A percentile compares a stretch with the other conserved stretches of the same genome.
phyloP scores from a whole-genome alignment of 345 rosid genomes.

The Linum trigynum region DNA sequence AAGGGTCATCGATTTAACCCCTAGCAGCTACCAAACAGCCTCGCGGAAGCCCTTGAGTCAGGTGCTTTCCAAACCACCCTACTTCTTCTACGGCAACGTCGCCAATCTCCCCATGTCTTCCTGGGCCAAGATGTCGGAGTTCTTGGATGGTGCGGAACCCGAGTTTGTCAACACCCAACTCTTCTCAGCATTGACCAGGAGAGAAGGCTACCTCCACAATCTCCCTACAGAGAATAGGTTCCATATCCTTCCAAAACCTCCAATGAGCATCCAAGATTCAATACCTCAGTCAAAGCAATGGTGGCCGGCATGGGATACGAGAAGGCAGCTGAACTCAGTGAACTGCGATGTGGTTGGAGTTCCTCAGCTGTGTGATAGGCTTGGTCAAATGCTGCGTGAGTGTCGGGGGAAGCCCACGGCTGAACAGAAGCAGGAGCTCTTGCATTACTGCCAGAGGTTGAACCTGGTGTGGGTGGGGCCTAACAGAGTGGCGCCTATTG shows the following conservation, averaged over 20 bases:
- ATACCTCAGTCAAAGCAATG: constrained; percentile 58
- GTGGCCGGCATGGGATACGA: constrained; percentile 96
- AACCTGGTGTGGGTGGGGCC: constrained; percentile 77
- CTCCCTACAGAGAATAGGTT: constrained; percentile 57
- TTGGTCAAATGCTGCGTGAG: constrained; percentile 37
- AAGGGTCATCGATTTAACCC: constrained; percentile 17
- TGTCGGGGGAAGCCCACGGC: constrained; percentile 43
- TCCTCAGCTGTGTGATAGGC: constrained; percentile 48
- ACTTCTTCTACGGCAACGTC: constrained; percentile 67
- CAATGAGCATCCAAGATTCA: constrained; percentile 53
- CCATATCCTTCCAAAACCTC: constrained; percentile 45
- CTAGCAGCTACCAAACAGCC: constrained; percentile 29
- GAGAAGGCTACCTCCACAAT: constrained; percentile 84
- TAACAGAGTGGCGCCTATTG: constrained; percentile 38
- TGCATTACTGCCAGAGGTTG: constrained; percentile 39
- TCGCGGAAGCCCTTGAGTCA: constrained; percentile 34
- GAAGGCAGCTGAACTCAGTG: constrained; percentile 49
- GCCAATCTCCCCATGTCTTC: constrained; percentile 31
- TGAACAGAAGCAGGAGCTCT: constrained; percentile 52
- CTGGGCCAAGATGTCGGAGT: constrained; percentile 62
- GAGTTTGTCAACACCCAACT: constrained; percentile 55
- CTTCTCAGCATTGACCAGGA: constrained; percentile 63
- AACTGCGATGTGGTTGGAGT: constrained; percentile 26
- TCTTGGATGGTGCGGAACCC: constrained; percentile 52
- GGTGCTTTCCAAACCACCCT: constrained; percentile 55